Evolutionary conservation across 2,329 filamentous ascomycete species (phyloP).

Genomic region (Alternaria viburni): DNA sequence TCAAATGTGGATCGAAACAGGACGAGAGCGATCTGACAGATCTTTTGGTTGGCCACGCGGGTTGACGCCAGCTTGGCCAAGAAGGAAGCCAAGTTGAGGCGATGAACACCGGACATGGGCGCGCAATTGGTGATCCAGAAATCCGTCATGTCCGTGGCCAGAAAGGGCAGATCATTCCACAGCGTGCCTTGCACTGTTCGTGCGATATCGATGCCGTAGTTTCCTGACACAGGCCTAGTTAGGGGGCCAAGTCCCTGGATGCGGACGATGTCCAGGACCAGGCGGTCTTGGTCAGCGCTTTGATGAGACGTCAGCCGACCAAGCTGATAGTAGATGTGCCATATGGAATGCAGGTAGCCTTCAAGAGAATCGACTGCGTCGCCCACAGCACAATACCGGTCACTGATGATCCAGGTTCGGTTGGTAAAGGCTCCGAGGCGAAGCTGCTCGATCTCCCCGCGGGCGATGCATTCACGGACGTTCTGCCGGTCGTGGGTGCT

Average conservation of each 20-base stretch:
- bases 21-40: background rate
- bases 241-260: slow-evolving; percentile 13
- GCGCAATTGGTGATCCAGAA: slow-evolving; percentile 13
- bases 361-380: background rate
- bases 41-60: background rate
- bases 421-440: background rate
- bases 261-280: slow-evolving; percentile 14
- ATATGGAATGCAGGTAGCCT: slow-evolving; percentile 11
- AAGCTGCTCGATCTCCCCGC: background rate
- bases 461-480: background rate
- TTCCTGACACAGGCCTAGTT: slow-evolving; percentile 11
- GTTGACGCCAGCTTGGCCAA: slow-evolving; percentile 12
- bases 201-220: slow-evolving; percentile 17
- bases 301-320: slow-evolving; percentile 2
- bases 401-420: background rate
- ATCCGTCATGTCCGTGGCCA: slow-evolving; percentile 15
- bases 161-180: slow-evolving; percentile 16
- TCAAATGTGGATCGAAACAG: background rate
- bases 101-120: slow-evolving; percentile 4
- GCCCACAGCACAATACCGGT: background rate
- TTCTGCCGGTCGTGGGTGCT: background rate
- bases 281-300: slow-evolving; percentile 7
- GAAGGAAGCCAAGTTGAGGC: slow-evolving; percentile 13
- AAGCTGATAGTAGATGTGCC: slow-evolving; percentile 13
- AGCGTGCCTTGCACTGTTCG: slow-evolving; percentile 16